phyloP scores from a whole-genome alignment of 345 rosid species.

The Geranium rotundifolium region DNA sequence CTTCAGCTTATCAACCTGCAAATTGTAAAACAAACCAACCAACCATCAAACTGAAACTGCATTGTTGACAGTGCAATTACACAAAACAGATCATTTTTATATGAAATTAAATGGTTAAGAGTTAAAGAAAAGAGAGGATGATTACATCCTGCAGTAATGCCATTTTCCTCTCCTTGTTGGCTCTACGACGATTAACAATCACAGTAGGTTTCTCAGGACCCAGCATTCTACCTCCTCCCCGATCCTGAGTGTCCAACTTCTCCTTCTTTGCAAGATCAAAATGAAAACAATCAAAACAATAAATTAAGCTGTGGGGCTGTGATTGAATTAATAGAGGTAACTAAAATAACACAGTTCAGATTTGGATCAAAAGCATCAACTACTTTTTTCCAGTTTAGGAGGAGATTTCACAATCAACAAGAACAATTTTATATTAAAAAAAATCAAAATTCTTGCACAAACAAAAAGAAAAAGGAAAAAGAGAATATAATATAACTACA shows the following conservation, averaged over 20 bases:
- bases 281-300: constrained; percentile 9
- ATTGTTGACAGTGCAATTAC: neutral
- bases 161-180: constrained; percentile 63
- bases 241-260: constrained; percentile 33
- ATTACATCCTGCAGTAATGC: constrained; percentile 83
- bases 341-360: no score
- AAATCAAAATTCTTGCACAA: no score
- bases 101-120: no score
- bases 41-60: constrained; percentile 1
- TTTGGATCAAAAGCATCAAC: no score
- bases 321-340: no score
- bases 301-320: no score
- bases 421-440: no score
- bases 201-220: constrained; percentile 30
- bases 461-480: no score
- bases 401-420: no score
- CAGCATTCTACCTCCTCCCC: constrained; percentile 19
- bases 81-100: no score
- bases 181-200: constrained; percentile 37
- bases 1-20: constrained; percentile 86
- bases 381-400: no score
- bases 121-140: neutral
- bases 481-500: no score
- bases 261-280: constrained; percentile 23
- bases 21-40: constrained; percentile 5